These are phyloP conservation scores for Eucalyptus rudis DNA, from an alignment of 345 rosid species.

Conservation along the genomic window DNA sequence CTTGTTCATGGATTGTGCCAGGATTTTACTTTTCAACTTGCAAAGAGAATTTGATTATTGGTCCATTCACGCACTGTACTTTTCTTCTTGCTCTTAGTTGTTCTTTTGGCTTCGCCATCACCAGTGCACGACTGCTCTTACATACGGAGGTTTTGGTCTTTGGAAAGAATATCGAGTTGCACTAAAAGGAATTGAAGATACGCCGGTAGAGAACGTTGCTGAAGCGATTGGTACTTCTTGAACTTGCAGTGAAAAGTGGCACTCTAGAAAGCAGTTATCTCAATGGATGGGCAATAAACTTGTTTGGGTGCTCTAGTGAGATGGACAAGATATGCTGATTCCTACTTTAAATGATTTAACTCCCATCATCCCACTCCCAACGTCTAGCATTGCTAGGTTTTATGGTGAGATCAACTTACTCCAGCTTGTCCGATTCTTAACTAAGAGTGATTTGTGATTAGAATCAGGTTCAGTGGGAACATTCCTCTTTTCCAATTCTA, in stretches of 20 bases:
- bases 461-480: not conserved
- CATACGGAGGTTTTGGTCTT: not conserved
- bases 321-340: not conserved
- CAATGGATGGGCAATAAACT: not conserved
- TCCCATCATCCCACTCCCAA: not conserved
- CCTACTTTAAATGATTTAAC: not conserved
- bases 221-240: not conserved
- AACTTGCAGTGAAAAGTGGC: not conserved
- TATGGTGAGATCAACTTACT: not conserved
- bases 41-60: not conserved
- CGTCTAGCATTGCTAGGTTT: not conserved
- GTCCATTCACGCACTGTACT: not conserved
- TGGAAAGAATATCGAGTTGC: not conserved
- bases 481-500: not conserved
- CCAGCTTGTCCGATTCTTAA: not conserved
- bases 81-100: not conserved
- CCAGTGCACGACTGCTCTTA: not conserved
- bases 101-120: not conserved
- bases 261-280: not conserved
- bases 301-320: not conserved
- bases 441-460: not conserved
- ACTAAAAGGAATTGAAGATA: not conserved
- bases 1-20: not conserved
- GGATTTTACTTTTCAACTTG: not conserved
- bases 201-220: not conserved